Evolutionary conservation across 805 yeast genomes (phyloP).

Genomic region (Suhomyces faveliae): DNA sequence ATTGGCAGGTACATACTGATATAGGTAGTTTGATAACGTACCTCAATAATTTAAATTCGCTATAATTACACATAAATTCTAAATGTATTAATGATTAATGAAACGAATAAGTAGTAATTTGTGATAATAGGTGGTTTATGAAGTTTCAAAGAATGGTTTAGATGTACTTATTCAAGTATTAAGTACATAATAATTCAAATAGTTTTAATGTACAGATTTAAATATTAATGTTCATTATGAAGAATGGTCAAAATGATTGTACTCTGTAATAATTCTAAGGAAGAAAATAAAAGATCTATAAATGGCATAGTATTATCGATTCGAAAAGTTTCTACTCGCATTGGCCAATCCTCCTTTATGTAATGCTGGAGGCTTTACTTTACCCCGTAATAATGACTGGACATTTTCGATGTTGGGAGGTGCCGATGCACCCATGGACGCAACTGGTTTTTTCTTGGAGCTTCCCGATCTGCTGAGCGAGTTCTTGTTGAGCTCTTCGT

Average conservation of each 20-base stretch:
- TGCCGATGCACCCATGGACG: constrained; percentile 5
- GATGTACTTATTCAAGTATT: too few relatives aligned
- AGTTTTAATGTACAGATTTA: too few relatives aligned
- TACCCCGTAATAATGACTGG: constrained; percentile 37
- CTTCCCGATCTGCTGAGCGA: constrained; percentile 23
- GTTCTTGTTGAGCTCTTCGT: constrained; percentile 22
- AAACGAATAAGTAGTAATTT: too few relatives aligned
- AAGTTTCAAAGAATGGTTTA: too few relatives aligned
- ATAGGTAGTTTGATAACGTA: background rate
- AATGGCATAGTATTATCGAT: constrained; percentile 1
- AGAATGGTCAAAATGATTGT: background rate
- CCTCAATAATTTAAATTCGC: background rate
- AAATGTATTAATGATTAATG: too few relatives aligned
- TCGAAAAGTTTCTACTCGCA: constrained; percentile 11
- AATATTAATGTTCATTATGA: background rate
- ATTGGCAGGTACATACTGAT: too few relatives aligned
- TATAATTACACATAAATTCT: too few relatives aligned
- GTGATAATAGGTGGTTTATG: too few relatives aligned
- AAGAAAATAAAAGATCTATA: background rate
- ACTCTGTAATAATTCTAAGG: background rate
- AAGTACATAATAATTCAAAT: too few relatives aligned
- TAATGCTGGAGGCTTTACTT: constrained; percentile 44
- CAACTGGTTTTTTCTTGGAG: constrained; percentile 7
- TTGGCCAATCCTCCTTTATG: constrained; percentile 40
- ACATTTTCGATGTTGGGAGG: constrained; percentile 32